These are phyloP conservation scores for barley (Hordeum vulgare) DNA, from an alignment of 176 grass and related monocot genomes.

Conservation along the genomic window MorexV3_pseudomolecules_assembly NC_058520.1:579903126-579903625, in stretches of 20 bases:
- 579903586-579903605: background rate
- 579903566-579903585: background rate
- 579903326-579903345: background rate
- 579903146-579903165: constrained; percentile 9
- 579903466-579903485: background rate
- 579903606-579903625: background rate
- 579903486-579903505: background rate
- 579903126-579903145: constrained; percentile 37
- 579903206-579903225: background rate
- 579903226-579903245: background rate
- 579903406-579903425: background rate
- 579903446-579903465: background rate
- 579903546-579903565: background rate
- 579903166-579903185: background rate
- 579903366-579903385: background rate
- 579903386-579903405: background rate
- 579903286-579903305: background rate
- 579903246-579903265: background rate
- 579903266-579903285: background rate
- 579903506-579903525: background rate
- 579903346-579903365: background rate
- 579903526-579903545: background rate
- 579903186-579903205: background rate
- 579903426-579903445: background rate
- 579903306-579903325: background rate